Base-by-base conservation (phyloP, 352 stramenopile species). In the Pythium utonaiense region DNA sequence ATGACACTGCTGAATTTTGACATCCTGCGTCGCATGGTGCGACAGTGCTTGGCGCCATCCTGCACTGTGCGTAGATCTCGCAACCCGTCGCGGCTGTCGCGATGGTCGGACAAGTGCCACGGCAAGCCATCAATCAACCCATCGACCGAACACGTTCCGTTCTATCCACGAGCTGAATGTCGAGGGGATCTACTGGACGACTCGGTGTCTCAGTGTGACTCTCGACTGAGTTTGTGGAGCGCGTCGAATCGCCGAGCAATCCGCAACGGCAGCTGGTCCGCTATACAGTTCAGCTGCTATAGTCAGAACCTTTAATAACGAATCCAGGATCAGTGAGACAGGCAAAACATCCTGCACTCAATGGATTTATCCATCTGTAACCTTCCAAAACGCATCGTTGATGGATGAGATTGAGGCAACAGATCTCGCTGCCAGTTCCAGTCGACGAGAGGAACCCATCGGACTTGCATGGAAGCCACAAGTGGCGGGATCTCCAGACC, bases 151-250 rank as follows among this genome's bases (percentile, higher is more conserved):
- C n/a, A 19, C 6, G 27, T 56, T 56, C 49, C 30, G 49, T 56
- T 56, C 49, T 56, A 56, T 56, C 49, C 49, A 56, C 19, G 8
- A 21, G 48, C 34, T 28, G 48, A 54, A 41, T 38, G 54, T 49
- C 45, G 55, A 62, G 53, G 48, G 55, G 25, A 55, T 49, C 30
- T 62, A 31, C 28, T 61, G 54, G 54, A 14, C 31, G 6, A 27
- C 34, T 28, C 52, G 16, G 7, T 41, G 22, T 45, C 19, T 38
- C 49, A 56, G 38, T 1, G 14, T 44, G 41, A 62, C 31, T 53
- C 42, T 51, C 42, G 27, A 10, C 42, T 49, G 55, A 54, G 44
- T 62, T 62, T 62, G 55, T 62, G 44, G 55, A 40, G 55, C 55
- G 54, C 31, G 55, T 53, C 42, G 33, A 44, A 34, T 62, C 53